Evolutionary conservation across 148 eudicot genomes (phyloP), one percentile per base, ranked within the genome.

Genomic region (Camellia sinensis): DNA sequence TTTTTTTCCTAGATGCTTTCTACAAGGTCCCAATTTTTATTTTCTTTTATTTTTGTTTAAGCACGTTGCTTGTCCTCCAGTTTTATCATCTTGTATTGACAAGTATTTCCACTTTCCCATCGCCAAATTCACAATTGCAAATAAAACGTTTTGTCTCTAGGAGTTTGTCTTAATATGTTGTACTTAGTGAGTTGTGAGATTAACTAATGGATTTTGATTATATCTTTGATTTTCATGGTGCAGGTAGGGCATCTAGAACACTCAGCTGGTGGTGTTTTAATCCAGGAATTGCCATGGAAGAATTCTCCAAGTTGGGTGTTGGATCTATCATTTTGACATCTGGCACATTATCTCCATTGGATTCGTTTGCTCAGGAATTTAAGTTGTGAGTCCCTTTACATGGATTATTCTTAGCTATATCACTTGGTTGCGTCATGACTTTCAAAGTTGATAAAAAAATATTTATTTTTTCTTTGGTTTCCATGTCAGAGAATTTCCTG

Each of bases 261-360:
- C 90, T 96, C 75, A 94, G 99, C 80, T 96, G 99, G 99, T 96
- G 99, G 99, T 96, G 99, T 84, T 96, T 96, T 79, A 92, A 96
- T 86, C 98, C 99, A 14, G 99, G 99, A 82, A 77, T 96, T 85
- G 88, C 98, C 82, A 88, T 96, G 98, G 98, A 94, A 84, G 95
- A 90, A 72, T 94, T 96, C 86, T 57, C 94, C 78, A 87, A 73
- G 76, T 74, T 83, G 78, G 97, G 93, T 76, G 97, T 96, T 75
- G 95, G 98, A 75, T 96, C 99, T 84, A 88, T 96, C 77, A 94
- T 96, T 84, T 87, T 96, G 88, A 96, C 99, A 84, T 96, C 99
- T 64, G 99, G 99, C 82, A 96, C 99, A 54, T 89, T 96, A 84
- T 92, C 99, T 67, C 99, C 99, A 63, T 50, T 96, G 97, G 99